Evolutionary conservation across 176 grass and related monocot genomes (phyloP).

Genomic region (Triticum aestivum): DNA sequence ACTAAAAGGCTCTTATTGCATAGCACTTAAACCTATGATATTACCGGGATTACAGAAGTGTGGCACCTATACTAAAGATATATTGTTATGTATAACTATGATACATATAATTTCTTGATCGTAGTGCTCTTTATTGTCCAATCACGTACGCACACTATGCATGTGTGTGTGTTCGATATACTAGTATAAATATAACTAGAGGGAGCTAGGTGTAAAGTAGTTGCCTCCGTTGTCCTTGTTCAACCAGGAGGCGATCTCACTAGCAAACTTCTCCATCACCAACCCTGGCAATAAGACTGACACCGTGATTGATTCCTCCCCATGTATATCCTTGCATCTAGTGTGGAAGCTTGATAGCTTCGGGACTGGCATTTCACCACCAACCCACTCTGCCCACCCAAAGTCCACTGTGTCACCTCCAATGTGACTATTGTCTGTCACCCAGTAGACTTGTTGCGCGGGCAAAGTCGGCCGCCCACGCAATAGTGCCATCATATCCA

Average conservation of each 20-base stretch:
- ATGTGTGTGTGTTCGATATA: too few species aligned
- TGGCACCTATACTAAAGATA: too few species aligned
- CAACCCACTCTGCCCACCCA: neutral
- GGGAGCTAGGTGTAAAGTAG: neutral
- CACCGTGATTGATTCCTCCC: neutral
- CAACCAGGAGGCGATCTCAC: neutral
- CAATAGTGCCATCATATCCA: neutral
- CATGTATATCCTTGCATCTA: neutral
- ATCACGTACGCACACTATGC: too few species aligned
- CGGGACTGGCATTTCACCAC: neutral
- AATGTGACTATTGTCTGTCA: neutral
- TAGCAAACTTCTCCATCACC: neutral
- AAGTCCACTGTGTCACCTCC: neutral
- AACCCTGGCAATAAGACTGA: neutral
- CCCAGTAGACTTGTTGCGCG: neutral
- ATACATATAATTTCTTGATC: too few species aligned
- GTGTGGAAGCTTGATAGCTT: neutral
- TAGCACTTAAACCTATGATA: too few species aligned
- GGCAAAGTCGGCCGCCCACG: neutral
- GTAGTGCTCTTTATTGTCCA: too few species aligned
- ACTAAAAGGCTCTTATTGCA: too few species aligned
- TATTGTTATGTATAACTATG: too few species aligned
- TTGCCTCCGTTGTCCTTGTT: neutral
- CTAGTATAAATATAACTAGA: neutral
- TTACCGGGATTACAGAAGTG: too few species aligned